These are phyloP conservation scores for Rhynchosporium secalis DNA, from an alignment of 2,329 filamentous ascomycete species.

Conservation along the genomic window DNA sequence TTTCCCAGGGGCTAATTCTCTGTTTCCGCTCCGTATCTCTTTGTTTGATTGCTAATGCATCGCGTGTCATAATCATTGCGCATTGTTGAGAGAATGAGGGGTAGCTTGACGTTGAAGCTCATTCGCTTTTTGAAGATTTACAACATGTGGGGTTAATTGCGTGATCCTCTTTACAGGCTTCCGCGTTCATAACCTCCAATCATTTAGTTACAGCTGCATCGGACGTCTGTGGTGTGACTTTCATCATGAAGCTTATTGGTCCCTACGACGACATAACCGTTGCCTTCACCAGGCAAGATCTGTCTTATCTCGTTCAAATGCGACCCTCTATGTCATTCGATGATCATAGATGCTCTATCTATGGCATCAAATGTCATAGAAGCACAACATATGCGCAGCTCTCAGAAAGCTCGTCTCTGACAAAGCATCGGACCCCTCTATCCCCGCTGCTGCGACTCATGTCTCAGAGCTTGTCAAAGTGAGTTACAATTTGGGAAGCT, in stretches of 20 bases:
- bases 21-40: background rate
- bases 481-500: background rate
- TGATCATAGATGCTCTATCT: background rate
- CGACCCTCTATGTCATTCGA: background rate
- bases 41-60: constrained; percentile 27
- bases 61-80: constrained; percentile 2
- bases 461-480: background rate
- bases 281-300: background rate
- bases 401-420: background rate
- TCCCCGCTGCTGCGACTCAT: background rate
- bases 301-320: background rate
- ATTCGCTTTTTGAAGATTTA: constrained; percentile 14
- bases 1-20: background rate
- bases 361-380: constrained; percentile 21
- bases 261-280: background rate
- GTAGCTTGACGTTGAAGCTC: constrained; percentile 12
- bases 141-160: constrained; percentile 32
- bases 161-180: constrained; percentile 20
- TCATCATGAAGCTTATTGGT: background rate
- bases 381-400: constrained; percentile 23
- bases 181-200: constrained; percentile 4
- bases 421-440: background rate
- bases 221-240: background rate
- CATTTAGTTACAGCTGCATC: background rate
- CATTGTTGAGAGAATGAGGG: constrained; percentile 17